These are phyloP conservation scores for Brasenia schreberi DNA, from an alignment of 164 flowering plant genomes.

Conservation along the genomic window DNA sequence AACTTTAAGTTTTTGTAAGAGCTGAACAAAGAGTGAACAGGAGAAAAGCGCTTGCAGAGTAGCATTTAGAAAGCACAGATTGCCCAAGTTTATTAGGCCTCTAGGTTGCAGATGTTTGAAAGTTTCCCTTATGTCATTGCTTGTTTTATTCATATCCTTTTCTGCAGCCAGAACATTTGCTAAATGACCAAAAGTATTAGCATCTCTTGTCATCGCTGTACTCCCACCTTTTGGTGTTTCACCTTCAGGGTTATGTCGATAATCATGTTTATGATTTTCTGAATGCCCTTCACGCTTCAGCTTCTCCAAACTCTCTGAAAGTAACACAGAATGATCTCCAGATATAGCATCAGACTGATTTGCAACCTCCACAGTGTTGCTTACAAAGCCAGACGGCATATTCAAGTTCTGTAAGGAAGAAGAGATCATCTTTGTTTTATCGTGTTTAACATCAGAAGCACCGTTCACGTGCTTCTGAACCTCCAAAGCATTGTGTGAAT, in stretches of 20 bases:
- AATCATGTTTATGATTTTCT: neutral
- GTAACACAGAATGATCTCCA: neutral
- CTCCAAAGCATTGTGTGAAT: neutral
- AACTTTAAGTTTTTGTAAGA: slow-evolving; percentile 51
- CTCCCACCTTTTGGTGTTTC: slow-evolving; percentile 11
- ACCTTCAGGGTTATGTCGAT: slow-evolving; percentile 10
- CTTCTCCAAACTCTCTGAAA: neutral
- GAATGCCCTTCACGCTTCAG: neutral
- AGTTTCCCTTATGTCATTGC: slow-evolving; percentile 13
- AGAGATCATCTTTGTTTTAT: neutral
- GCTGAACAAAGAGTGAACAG: slow-evolving; percentile 78
- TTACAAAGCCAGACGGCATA: neutral
- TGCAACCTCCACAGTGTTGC: neutral
- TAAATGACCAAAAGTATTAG: slow-evolving; percentile 10
- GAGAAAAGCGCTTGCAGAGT: slow-evolving; percentile 89
- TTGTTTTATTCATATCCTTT: slow-evolving; percentile 14
- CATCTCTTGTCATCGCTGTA: neutral
- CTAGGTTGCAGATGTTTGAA: slow-evolving; percentile 41
- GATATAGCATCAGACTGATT: neutral
- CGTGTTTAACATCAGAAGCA: neutral
- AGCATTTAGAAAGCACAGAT: slow-evolving; percentile 91
- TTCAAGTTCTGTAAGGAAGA: neutral
- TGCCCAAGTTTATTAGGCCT: slow-evolving; percentile 82
- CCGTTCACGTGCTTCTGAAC: neutral
- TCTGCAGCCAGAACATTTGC: slow-evolving; percentile 7